Evolutionary conservation across 179 eudicot genomes (phyloP), one percentile per base, ranked within the genome.

Genomic region (Heliamphora pulchella): DNA sequence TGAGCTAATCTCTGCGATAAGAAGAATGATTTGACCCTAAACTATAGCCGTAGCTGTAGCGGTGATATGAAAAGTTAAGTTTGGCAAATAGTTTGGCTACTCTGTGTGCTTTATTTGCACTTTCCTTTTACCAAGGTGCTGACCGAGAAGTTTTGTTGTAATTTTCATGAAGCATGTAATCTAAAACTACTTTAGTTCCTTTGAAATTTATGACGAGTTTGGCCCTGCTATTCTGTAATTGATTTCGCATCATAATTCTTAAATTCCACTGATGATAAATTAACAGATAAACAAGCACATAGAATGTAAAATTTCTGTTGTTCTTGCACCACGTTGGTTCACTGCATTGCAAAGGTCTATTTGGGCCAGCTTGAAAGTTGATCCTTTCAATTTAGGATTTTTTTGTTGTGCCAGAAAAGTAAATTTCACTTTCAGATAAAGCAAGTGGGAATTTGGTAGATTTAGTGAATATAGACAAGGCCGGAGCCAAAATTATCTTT

Each of bases 381-480:
- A 17, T 43, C 78, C 66, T 0, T 55, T 58, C 63, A 54, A 54
- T 54, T 55, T 58, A 41, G 2, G 31, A 39, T 57, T 71, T 50
- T 7, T 55, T 43, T 8, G n/a, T 1, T 69, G 53, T 74, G 17
- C 18, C 44, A 55, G 64, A 55, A 64, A 74, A 74, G 62, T 55
- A 74, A 41, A 54, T 74, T 72, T 74, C 50, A 59, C 18, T 41
- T 39, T 75, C 3, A 4, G 11, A 48, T 77, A 22, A 77, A 47
- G 78, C 20, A 15, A 41, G n/a, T 48, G 46, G 18, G 46, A 64
- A 64, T 54, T 77, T 77, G 80, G 1, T 77, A 48, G 14, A 8
- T 64, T 77, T 50, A 50, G 72, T 65, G 31, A 31, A 31, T 31
- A 31, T 31, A 0, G 31, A 31, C 31, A 31, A 31, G 31, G 31